phyloP scores from a whole-genome alignment of 2,329 filamentous ascomycete genomes.

The Dactylonectria macrodidyma region DNA sequence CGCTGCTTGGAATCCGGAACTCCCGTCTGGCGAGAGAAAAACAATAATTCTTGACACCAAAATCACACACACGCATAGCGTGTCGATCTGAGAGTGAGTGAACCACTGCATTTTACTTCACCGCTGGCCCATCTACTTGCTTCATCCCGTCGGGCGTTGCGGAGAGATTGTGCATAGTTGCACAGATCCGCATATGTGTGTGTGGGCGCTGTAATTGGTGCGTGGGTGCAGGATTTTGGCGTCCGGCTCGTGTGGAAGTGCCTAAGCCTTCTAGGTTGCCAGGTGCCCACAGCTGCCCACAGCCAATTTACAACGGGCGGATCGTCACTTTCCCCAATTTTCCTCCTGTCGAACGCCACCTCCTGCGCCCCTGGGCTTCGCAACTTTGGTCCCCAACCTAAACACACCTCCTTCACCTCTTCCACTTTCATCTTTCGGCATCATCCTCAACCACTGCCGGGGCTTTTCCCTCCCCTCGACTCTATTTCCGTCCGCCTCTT shows the following conservation, averaged over 20 bases:
- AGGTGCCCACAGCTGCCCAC: conserved; percentile 44
- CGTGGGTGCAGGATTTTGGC: conserved; percentile 21
- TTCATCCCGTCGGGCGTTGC: conserved; percentile 8
- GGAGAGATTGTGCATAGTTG: not conserved
- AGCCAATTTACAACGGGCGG: conserved; percentile 48
- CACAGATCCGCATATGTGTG: conserved; percentile 4
- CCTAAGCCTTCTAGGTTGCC: conserved; percentile 7
- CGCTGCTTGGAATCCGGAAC: conserved; percentile 31
- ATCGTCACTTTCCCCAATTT: conserved; percentile 45
- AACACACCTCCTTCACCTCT: conserved; percentile 33
- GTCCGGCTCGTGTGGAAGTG: conserved; percentile 38
- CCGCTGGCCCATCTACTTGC: conserved; percentile 6
- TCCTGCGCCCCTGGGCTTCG: conserved; percentile 47
- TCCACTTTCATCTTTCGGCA: conserved; percentile 24
- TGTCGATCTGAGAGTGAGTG: not conserved
- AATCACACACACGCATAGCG: not conserved
- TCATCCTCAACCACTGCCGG: conserved; percentile 16
- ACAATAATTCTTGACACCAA: not conserved
- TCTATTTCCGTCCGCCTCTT: conserved; percentile 2
- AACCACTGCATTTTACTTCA: not conserved
- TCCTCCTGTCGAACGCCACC: conserved; percentile 46
- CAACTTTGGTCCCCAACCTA: conserved; percentile 26
- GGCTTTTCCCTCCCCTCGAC: conserved; percentile 6
- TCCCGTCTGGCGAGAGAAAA: not conserved
- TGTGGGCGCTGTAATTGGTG: not conserved